Base-by-base conservation (phyloP, 257 asterid genomes). In the Coffea eugenioides region DNA sequence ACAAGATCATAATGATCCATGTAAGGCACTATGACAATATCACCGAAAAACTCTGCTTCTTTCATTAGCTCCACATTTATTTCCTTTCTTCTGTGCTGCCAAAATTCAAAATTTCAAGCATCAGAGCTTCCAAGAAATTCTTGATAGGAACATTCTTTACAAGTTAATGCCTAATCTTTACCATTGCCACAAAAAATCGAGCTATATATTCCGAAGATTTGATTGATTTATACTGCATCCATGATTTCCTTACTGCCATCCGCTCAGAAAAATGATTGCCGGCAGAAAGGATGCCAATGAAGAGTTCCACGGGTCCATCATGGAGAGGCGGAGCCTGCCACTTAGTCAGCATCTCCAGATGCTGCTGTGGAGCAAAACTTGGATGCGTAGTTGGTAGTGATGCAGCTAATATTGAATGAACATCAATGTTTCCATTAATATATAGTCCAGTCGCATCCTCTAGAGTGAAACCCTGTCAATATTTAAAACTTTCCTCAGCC, bases 1-100 rank as follows among this genome's bases (percentile, higher is more conserved):
- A 95, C 99, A 21, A 95, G 97, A 80, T 95, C 99, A 82, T 93
- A 95, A 83, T 95, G 90, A 87, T 95, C 99, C 97, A 93, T 86
- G 87, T 93, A 93, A 75, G 99, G 97, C 74, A 95, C 99, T 77
- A 95, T 82, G 83, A 95, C 94, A 78, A 93, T 90, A 87, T 95
- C 99, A 56, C 99, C 91, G 79, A 95, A 95, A 82, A 90, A 95
- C 11, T 92, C 93, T 51, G 95, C 97, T 83, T 95, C 99, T 91
- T 92, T 93, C 93, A 93, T 86, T 69, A 93, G 92, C 85, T 93
- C 97, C 83, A 85, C 83, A 80, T 95, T 93, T 81, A 93, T 92
- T 86, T 93, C 94, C 90, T 92, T 88, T 89, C 97, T 91, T 52
- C 89, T 87, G 80, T 95, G 98, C 99, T 95, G 88, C 88, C 84